Percentiles rank a stretch among this genome's conserved stretches.
Conservation (phyloP, 257 asterid species). For the Solanum pennellii region DNA sequence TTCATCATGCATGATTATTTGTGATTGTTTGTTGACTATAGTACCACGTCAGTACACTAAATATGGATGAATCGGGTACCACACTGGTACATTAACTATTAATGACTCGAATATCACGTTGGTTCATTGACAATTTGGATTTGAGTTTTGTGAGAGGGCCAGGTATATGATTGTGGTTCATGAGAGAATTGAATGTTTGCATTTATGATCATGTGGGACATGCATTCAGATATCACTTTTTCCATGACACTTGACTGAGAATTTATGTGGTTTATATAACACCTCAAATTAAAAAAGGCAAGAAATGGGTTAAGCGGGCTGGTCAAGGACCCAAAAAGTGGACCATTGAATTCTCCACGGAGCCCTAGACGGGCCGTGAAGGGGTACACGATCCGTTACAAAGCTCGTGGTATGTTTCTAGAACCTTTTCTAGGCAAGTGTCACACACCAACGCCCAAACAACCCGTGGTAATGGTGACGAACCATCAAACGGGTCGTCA, state of each 20-base stretch:
- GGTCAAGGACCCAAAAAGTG: not conserved
- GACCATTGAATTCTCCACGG: not conserved
- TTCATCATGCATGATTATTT: not conserved
- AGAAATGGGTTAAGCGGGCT: fast-evolving
- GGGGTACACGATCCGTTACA: too few species aligned
- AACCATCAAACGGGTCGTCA: fast-evolving
- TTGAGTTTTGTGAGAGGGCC: not conserved
- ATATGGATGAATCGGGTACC: not conserved
- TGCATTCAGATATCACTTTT: too few species aligned
- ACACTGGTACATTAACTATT: not conserved
- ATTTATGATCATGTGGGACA: not conserved
- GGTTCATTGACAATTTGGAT: too few species aligned
- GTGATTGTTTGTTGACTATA: too few species aligned
- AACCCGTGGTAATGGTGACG: not conserved
- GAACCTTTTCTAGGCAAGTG: not conserved
- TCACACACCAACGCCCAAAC: not conserved
- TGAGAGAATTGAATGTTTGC: not conserved
- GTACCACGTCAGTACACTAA: not conserved
- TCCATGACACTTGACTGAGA: not conserved
- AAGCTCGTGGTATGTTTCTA: not conserved
- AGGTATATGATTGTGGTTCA: not conserved
- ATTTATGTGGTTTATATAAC: not conserved
- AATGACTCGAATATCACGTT: not conserved
- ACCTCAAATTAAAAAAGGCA: not conserved
- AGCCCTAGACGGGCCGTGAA: too few species aligned